A percentile compares a stretch with the other conserved stretches of the same genome.
These are phyloP conservation scores for Fusarium globosum DNA, from an alignment of 2,329 filamentous ascomycete genomes.

Conservation along the genomic window DNA sequence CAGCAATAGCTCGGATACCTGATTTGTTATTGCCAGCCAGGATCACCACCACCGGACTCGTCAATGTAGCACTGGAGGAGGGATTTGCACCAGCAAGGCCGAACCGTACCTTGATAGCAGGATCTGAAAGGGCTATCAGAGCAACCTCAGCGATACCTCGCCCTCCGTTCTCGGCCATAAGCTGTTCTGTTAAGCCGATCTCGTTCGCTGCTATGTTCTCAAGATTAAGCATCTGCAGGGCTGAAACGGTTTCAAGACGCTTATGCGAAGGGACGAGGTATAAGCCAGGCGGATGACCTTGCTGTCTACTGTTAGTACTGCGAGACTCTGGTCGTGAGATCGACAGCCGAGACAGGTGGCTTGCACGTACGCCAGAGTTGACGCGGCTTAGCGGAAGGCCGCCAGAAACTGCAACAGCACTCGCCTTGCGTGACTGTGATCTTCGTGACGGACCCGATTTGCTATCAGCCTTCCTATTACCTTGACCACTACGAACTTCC, in stretches of 20 bases:
- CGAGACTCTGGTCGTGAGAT: constrained; percentile 47
- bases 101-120: constrained; percentile 66
- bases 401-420: constrained; percentile 50
- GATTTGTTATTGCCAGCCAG: constrained; percentile 97
- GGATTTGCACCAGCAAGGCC: constrained; percentile 55
- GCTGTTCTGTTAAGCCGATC: constrained; percentile 85
- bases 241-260: constrained; percentile 71
- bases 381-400: constrained; percentile 59
- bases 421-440: constrained; percentile 69
- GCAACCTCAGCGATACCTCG: constrained; percentile 89
- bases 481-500: constrained; percentile 63
- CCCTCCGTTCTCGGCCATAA: constrained; percentile 92
- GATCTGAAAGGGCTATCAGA: constrained; percentile 73
- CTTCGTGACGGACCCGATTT: constrained; percentile 61
- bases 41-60: constrained; percentile 68
- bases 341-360: constrained; percentile 47
- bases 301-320: constrained; percentile 51
- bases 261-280: constrained; percentile 66
- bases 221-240: constrained; percentile 89
- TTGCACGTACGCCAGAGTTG: constrained; percentile 58
- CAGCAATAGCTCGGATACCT: constrained; percentile 84
- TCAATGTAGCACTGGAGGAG: constrained; percentile 45
- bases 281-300: constrained; percentile 57
- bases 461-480: constrained; percentile 63
- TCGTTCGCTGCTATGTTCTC: constrained; percentile 92